Base-by-base conservation (phyloP, 2,329 filamentous ascomycete genomes). In the Trichoderma polysporum region DNA sequence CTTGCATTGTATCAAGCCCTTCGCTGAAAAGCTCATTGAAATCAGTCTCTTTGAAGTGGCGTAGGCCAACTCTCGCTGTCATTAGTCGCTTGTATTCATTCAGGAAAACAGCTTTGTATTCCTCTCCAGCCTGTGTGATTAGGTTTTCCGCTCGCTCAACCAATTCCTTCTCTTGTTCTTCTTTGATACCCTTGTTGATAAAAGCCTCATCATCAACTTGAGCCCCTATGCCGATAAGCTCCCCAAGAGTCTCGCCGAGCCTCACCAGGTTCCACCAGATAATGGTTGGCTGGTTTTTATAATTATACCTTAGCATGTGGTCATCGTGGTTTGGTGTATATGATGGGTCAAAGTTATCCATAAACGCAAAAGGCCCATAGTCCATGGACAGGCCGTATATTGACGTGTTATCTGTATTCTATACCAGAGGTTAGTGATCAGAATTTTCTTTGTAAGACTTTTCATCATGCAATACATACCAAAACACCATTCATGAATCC, bases 321-420 rank as follows among this genome's bases (percentile, higher is more conserved):
- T 99, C 95, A 77, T 99, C 95, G 76, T 99, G 95, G 75, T 99
- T 99, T 1, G 95, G 95, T 0, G 95, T 99, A 77, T 98, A 99
- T 17, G 85, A 83, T 0, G 94, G 94, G 74, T 99, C 94, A 74
- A 98, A 99, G 74, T 94, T 93, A 77, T 99, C 95, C 82, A 99
- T 90, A 78, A 99, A 99, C 5, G 95, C 95, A 74, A 99, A 99
- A 0, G 95, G 95, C 0, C 95, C 95, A 75, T 94, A 99, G 79
- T 99, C 95, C 69, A 99, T 90, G 6, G 91, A 94, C 0, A 99
- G 81, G 0, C 95, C 95, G 65, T 89, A 89, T 59, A 99, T 86
- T 0, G 93, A 97, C 0, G 95, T 99, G 77, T 99, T 99, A 76
- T 99, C 95, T 0, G 95, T 98, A 79, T 99, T 99, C 79, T 80